These are phyloP conservation scores for Zasmidium angulare DNA, from an alignment of 2,329 filamentous ascomycete genomes.

Conservation along the genomic window DNA sequence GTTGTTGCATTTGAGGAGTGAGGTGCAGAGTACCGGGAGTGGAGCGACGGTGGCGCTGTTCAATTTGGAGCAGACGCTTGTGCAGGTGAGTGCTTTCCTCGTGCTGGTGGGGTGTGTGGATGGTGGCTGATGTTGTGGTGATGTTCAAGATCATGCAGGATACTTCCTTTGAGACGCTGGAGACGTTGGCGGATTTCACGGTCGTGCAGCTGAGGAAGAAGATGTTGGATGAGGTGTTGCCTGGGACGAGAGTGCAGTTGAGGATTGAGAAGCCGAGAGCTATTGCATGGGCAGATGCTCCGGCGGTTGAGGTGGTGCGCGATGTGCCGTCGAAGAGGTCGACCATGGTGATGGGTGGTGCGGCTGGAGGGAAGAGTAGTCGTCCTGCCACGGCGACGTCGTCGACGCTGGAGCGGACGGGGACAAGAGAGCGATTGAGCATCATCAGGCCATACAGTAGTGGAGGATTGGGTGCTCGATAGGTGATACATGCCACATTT, in stretches of 20 bases:
- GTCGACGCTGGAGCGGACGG: neutral
- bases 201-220: conserved; percentile 37
- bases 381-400: neutral
- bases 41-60: conserved; percentile 42
- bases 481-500: neutral
- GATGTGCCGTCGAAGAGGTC: conserved; percentile 14
- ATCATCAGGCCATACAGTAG: conserved; percentile 22
- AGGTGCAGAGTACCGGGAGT: conserved; percentile 6
- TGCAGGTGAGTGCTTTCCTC: conserved; percentile 54
- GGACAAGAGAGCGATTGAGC: conserved; percentile 7
- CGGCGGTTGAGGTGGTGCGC: conserved; percentile 60
- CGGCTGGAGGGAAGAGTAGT: neutral
- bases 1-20: conserved; percentile 57
- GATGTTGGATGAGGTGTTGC: conserved; percentile 33
- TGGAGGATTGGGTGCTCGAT: neutral
- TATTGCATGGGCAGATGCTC: conserved; percentile 69
- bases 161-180: conserved; percentile 49
- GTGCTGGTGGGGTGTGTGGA: neutral
- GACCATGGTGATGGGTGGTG: neutral
- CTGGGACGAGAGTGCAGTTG: conserved; percentile 58
- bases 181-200: conserved; percentile 48
- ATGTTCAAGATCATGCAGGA: conserved; percentile 39
- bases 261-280: conserved; percentile 71
- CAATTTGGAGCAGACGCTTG: conserved; percentile 60
- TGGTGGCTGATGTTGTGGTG: conserved; percentile 4